phyloP scores from a whole-genome alignment of 768 basidiomycete species.

The Boletus fagicola region DNA sequence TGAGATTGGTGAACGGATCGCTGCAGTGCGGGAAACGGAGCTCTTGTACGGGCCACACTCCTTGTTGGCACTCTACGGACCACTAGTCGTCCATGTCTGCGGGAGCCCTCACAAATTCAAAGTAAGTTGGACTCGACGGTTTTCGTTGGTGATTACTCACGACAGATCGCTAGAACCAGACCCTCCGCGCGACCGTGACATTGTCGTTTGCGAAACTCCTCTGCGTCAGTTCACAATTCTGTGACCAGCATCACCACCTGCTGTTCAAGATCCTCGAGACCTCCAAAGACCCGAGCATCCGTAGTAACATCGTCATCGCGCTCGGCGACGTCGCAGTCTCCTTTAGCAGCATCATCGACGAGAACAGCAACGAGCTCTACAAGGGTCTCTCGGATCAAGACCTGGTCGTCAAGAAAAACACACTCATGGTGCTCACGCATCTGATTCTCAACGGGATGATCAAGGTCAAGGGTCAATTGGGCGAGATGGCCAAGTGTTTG shows the following conservation, averaged over 20 bases:
- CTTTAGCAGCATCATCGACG: conserved; percentile 96
- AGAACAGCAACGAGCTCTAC: conserved; percentile 95
- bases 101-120: conserved; percentile 90
- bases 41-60: conserved; percentile 82
- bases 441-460: conserved; percentile 98
- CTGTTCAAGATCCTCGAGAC: conserved; percentile 95
- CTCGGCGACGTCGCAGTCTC: conserved; percentile 97
- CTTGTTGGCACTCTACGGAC: conserved; percentile 81
- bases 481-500: conserved; percentile 99
- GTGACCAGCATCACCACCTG: conserved; percentile 82
- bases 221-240: conserved; percentile 92
- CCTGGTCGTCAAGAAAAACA: conserved; percentile 96
- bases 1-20: conserved; percentile 93
- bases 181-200: conserved; percentile 81
- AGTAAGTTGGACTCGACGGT: conserved; percentile 39
- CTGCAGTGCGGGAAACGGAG: conserved; percentile 80
- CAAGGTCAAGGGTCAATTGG: conserved; percentile 98
- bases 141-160: conserved; percentile 8
- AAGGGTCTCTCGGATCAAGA: conserved; percentile 87
- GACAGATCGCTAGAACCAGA: conserved; percentile 60
- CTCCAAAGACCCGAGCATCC: conserved; percentile 83
- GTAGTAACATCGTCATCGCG: conserved; percentile 96
- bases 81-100: conserved; percentile 87
- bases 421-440: conserved; percentile 96
- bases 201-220: conserved; percentile 94